These are phyloP conservation scores for Cucurbitaria berberidis DNA, from an alignment of 2,329 filamentous ascomycete genomes.

Conservation along the genomic window DNA sequence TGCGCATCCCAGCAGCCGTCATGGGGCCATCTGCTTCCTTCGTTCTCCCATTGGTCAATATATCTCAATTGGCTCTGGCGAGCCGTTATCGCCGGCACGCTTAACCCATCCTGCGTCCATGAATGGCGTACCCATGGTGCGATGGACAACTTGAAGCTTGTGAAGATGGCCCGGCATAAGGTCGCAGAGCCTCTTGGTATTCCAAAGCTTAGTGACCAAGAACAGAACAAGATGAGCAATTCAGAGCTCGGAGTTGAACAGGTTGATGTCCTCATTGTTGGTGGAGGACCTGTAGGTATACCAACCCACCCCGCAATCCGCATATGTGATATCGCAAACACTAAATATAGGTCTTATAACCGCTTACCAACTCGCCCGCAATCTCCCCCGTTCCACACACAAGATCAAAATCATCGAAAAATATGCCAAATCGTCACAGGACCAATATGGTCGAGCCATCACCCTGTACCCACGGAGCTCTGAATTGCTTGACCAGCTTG, in stretches of 20 bases:
- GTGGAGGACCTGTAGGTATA: constrained; percentile 55
- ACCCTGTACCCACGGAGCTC: constrained; percentile 60
- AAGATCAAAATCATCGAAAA: constrained; percentile 58
- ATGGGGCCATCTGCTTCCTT: neutral
- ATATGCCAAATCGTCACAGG: constrained; percentile 56
- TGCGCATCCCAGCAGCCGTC: constrained; percentile 1
- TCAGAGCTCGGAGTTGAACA: constrained; percentile 12
- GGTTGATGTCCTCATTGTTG: constrained; percentile 34
- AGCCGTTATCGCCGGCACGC: constrained; percentile 1
- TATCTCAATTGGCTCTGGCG: neutral
- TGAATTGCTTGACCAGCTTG: constrained; percentile 61
- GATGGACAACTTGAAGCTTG: neutral
- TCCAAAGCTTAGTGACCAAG: neutral
- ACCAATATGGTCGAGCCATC: constrained; percentile 61
- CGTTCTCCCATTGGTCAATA: constrained; percentile 1
- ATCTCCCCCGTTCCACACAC: constrained; percentile 48
- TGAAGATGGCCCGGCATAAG: constrained; percentile 5
- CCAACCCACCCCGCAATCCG: constrained; percentile 2
- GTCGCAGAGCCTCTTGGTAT: neutral
- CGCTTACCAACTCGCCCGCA: constrained; percentile 56
- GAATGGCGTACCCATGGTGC: neutral
- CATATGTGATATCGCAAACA: neutral
- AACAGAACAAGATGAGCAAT: constrained; percentile 9
- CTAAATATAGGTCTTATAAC: constrained; percentile 30
- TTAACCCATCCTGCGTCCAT: neutral